These are phyloP conservation scores for Corchorus olitorius DNA, from an alignment of 345 rosid species.

Conservation along the genomic window DNA sequence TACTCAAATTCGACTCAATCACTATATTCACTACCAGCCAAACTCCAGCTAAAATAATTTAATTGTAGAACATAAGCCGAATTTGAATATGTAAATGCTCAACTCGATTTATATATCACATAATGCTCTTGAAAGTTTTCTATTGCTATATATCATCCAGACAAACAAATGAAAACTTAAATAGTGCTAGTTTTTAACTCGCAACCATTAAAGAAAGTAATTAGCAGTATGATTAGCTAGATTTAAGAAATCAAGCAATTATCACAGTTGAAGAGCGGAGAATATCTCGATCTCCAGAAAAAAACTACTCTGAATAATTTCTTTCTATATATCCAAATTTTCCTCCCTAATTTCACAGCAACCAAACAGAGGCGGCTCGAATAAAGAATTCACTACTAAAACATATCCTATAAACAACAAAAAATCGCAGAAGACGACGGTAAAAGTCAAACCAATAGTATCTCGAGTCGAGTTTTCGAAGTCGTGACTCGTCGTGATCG, in stretches of 20 bases:
- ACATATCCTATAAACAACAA: background rate
- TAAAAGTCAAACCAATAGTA: background rate
- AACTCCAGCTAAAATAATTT: background rate
- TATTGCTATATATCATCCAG: background rate
- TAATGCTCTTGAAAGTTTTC: background rate
- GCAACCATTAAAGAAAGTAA: background rate
- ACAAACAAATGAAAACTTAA: background rate
- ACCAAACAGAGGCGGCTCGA: conserved; percentile 16
- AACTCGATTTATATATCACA: background rate
- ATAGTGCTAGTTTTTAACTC: background rate
- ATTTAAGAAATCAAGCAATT: background rate
- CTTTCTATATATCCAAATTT: background rate
- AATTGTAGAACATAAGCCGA: background rate
- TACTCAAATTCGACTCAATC: background rate
- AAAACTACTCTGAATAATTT: background rate
- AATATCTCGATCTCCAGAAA: background rate
- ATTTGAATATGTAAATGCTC: background rate
- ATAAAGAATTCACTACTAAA: background rate
- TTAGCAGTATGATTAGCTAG: background rate
- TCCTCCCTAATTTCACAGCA: conserved; percentile 8
- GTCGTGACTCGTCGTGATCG: too few relatives aligned
- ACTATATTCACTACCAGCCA: background rate
- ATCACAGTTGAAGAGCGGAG: background rate
- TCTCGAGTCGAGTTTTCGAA: background rate
- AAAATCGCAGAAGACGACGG: background rate